phyloP scores from a whole-genome alignment of 2,329 filamentous ascomycete genomes.

The Akanthomyces lecanii region DNA sequence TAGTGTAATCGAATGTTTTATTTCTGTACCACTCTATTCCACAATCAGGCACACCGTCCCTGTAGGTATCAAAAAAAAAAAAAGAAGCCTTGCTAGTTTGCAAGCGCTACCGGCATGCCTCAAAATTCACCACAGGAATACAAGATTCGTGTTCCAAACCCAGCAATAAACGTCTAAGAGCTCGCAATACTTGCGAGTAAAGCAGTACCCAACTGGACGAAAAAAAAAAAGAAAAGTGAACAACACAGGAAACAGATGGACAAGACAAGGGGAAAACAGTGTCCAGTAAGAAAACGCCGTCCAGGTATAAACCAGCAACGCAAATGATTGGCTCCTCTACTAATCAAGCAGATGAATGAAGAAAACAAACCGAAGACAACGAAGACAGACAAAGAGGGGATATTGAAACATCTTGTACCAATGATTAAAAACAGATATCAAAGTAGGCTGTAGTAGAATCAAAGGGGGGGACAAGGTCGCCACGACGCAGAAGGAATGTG shows the following conservation, averaged over 20 bases:
- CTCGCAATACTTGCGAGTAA: not conserved
- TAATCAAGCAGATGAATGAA: not conserved
- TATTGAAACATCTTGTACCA: not conserved
- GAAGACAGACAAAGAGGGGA: not conserved
- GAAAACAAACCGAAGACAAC: not conserved
- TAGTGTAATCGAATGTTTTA: not conserved
- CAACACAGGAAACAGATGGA: not conserved
- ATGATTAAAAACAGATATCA: slow-evolving; percentile 9
- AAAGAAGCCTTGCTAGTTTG: not conserved
- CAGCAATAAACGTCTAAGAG: not conserved
- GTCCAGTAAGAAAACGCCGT: slow-evolving; percentile 2
- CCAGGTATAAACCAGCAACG: slow-evolving; percentile 2
- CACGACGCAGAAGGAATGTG: not conserved
- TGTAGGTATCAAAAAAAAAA: not conserved
- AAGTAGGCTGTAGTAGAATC: slow-evolving; percentile 5
- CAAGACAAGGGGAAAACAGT: not conserved
- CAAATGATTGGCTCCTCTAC: not conserved
- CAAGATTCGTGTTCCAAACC: not conserved
- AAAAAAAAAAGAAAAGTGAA: slow-evolving; percentile 5
- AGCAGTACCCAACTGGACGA: not conserved
- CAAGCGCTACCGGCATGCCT: not conserved
- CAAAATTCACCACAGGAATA: not conserved
- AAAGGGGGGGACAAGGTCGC: not conserved
- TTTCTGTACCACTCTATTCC: not conserved
- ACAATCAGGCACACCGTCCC: not conserved